These are phyloP conservation scores for Dothiorella sarmentorum DNA, from an alignment of 2,329 filamentous ascomycete species.

Conservation along the genomic window DNA sequence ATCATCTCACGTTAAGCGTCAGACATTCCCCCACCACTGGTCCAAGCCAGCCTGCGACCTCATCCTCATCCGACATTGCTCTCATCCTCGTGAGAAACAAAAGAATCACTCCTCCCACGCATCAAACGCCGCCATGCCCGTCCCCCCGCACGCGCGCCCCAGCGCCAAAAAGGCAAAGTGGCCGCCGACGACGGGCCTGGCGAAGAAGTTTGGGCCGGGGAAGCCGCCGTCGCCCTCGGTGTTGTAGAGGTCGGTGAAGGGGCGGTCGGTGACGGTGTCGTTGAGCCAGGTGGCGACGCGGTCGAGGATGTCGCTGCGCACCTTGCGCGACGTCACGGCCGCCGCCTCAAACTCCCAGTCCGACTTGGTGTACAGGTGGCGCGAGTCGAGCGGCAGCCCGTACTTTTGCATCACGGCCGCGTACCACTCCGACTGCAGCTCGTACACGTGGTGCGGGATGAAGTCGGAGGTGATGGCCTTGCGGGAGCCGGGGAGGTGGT, in stretches of 20 bases:
- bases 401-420: slow-evolving; percentile 73
- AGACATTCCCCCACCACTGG: too few species aligned
- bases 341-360: slow-evolving; percentile 92
- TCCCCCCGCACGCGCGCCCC: slow-evolving; percentile 69
- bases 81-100: not conserved
- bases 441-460: slow-evolving; percentile 73
- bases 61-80: not conserved
- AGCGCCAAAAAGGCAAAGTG: slow-evolving; percentile 85
- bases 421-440: slow-evolving; percentile 79
- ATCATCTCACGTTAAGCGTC: too few species aligned
- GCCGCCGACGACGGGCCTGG: slow-evolving; percentile 76
- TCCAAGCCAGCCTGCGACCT: too few species aligned
- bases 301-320: slow-evolving; percentile 68
- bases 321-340: slow-evolving; percentile 66
- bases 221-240: slow-evolving; percentile 75
- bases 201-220: slow-evolving; percentile 72
- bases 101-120: slow-evolving; percentile 5
- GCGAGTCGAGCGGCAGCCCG: slow-evolving; percentile 75
- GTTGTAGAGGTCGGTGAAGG: slow-evolving; percentile 78
- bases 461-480: slow-evolving; percentile 49
- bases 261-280: slow-evolving; percentile 71
- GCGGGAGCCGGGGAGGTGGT: slow-evolving; percentile 56
- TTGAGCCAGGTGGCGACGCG: slow-evolving; percentile 78
- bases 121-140: not conserved
- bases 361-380: slow-evolving; percentile 81